Evolutionary conservation across 2,329 filamentous ascomycete species (phyloP).

Genomic region (Aspergillus sp.): DNA sequence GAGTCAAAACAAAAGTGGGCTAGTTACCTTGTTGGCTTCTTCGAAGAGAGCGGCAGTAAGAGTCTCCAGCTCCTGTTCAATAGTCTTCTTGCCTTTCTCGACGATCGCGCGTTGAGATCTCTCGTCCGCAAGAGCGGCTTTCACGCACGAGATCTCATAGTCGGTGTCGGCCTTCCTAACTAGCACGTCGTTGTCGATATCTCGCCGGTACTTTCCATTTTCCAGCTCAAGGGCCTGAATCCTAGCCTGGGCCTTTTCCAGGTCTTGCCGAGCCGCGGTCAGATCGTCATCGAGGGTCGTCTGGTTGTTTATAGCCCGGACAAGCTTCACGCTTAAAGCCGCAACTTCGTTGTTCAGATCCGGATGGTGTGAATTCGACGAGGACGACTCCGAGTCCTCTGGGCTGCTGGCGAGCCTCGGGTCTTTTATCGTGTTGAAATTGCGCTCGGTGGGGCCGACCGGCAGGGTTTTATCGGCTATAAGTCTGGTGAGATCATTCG

Average conservation of each 20-base stretch:
- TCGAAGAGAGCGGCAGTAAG: constrained; percentile 91
- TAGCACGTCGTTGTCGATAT: constrained; percentile 64
- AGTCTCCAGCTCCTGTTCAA: constrained; percentile 85
- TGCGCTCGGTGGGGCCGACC: constrained; percentile 26
- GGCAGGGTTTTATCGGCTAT: constrained; percentile 21
- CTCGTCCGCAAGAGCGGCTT: constrained; percentile 55
- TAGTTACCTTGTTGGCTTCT: constrained; percentile 73
- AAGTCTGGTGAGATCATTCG: constrained; percentile 32
- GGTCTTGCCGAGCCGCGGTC: constrained; percentile 69
- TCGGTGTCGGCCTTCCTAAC: constrained; percentile 68
- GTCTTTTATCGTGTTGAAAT: constrained; percentile 40
- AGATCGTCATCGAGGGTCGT: constrained; percentile 84
- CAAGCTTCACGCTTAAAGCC: constrained; percentile 84
- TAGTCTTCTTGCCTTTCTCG: constrained; percentile 74
- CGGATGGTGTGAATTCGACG: constrained; percentile 39
- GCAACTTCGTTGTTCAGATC: constrained; percentile 70
- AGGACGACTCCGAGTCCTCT: constrained; percentile 27
- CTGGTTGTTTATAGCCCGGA: constrained; percentile 95
- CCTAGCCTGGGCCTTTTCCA: constrained; percentile 61
- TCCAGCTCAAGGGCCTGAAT: constrained; percentile 61
- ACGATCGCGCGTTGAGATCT: constrained; percentile 53
- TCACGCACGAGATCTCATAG: constrained; percentile 54
- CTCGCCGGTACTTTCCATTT: constrained; percentile 58
- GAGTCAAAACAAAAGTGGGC: no score
- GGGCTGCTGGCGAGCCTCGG: constrained; percentile 29